phyloP scores from a whole-genome alignment of 805 yeast species.

The Nakazawaea anatomiae region DNA sequence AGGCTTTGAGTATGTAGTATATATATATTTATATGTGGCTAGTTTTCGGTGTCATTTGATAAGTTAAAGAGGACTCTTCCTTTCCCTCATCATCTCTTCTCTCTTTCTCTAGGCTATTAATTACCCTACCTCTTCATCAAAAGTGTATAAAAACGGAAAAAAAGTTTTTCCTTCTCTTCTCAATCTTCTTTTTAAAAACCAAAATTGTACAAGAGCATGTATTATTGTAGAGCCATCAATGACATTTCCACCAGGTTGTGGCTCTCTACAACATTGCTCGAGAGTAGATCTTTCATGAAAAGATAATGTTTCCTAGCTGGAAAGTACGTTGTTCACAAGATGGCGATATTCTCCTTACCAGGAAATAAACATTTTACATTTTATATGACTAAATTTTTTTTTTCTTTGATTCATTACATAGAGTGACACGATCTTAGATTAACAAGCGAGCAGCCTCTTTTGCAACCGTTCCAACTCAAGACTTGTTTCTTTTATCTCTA shows the following conservation, averaged over 20 bases:
- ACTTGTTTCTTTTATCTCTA: too few relatives aligned
- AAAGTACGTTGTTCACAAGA: constrained; percentile 5
- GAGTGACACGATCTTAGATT: too few relatives aligned
- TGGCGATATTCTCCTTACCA: constrained; percentile 12
- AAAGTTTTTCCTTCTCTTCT: neutral
- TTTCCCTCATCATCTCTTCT: too few relatives aligned
- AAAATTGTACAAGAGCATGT: constrained; percentile 10
- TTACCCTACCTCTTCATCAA: neutral
- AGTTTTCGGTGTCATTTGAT: too few relatives aligned
- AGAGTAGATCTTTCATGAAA: constrained; percentile 7
- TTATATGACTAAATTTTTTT: neutral
- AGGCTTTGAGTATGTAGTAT: too few relatives aligned
- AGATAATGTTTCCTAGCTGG: constrained; percentile 11
- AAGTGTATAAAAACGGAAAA: neutral
- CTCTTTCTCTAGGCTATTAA: too few relatives aligned
- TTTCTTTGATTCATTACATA: neutral
- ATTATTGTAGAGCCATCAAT: constrained; percentile 11
- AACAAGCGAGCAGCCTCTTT: too few relatives aligned
- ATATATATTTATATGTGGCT: too few relatives aligned
- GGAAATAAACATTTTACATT: constrained; percentile 6
- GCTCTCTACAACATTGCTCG: constrained; percentile 12
- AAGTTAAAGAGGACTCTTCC: too few relatives aligned
- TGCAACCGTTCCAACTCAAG: too few relatives aligned
- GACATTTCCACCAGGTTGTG: constrained; percentile 5
- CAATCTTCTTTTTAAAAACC: neutral